These are phyloP conservation scores for Paulownia fortunei DNA, from an alignment of 257 asterid species.

Conservation along the genomic window DNA sequence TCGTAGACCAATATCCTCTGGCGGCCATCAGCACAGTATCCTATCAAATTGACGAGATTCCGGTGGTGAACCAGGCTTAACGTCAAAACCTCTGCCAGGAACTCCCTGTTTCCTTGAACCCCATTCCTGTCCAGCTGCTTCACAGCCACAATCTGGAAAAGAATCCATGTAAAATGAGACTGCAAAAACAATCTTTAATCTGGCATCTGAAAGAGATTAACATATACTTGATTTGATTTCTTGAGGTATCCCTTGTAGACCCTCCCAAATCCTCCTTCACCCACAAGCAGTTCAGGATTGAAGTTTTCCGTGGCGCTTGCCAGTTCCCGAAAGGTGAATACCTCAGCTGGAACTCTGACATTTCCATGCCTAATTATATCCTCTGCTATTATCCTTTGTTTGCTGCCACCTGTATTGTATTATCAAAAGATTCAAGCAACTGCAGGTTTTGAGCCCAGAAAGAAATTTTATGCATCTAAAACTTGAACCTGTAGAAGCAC, in stretches of 20 bases:
- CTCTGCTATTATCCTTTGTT: constrained; percentile 64
- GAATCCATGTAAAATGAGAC: not conserved
- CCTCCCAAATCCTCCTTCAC: constrained; percentile 96
- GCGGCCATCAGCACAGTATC: constrained; percentile 90
- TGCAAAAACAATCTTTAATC: not conserved
- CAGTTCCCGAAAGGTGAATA: constrained; percentile 83
- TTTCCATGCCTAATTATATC: constrained; percentile 55
- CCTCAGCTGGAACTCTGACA: constrained; percentile 67
- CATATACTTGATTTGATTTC: constrained; percentile 68
- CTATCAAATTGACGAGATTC: constrained; percentile 77
- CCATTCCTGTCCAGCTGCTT: constrained; percentile 65
- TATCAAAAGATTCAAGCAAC: not conserved
- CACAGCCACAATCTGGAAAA: constrained; percentile 60
- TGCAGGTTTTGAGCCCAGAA: too few species aligned
- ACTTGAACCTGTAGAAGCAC: too few species aligned
- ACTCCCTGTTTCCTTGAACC: constrained; percentile 60
- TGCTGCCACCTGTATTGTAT: constrained; percentile 48
- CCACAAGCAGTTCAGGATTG: constrained; percentile 74
- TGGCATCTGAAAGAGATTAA: not conserved
- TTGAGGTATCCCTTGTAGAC: constrained; percentile 82
- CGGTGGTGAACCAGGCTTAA: constrained; percentile 81
- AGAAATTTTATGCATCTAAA: not conserved
- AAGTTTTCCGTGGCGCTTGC: constrained; percentile 83
- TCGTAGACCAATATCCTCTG: constrained; percentile 89
- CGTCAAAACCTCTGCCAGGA: constrained; percentile 74